Conservation (phyloP, 108 stramenopile genomes). For the Schizochytrium sp. region DNA sequence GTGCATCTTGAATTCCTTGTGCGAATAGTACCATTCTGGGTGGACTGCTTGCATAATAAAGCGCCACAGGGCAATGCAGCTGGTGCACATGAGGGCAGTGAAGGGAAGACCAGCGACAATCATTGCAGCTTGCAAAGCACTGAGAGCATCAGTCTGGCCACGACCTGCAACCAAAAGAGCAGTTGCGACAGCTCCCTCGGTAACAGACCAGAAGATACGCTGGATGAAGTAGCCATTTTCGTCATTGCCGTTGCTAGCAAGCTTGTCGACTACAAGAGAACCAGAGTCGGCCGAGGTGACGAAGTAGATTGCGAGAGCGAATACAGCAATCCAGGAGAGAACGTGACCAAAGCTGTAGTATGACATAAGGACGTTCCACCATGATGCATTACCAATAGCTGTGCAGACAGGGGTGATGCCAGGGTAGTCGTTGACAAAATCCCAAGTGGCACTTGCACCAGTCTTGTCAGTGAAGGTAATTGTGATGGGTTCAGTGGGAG, state of each 20-base stretch:
- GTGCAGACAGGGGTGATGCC: slow-evolving; percentile 33
- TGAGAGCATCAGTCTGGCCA: slow-evolving; percentile 70
- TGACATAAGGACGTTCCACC: slow-evolving; percentile 75
- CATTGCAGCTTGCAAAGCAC: slow-evolving; percentile 76
- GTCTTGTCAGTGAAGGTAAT: slow-evolving; percentile 13
- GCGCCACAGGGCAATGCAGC: not conserved
- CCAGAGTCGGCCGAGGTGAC: slow-evolving; percentile 81
- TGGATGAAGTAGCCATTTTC: slow-evolving; percentile 75
- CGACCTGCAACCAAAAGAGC: slow-evolving; percentile 74
- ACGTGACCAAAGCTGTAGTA: slow-evolving; percentile 75
- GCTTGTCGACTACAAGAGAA: slow-evolving; percentile 77
- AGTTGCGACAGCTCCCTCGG: slow-evolving; percentile 75
- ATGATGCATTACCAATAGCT: slow-evolving; percentile 60
- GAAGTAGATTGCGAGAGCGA: slow-evolving; percentile 75
- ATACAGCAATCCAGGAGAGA: slow-evolving; percentile 69
- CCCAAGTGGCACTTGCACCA: not conserved
- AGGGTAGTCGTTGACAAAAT: not conserved
- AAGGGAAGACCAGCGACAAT: slow-evolving; percentile 79
- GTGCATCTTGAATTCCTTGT: slow-evolving; percentile 40
- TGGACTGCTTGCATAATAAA: not conserved
- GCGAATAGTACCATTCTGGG: slow-evolving; percentile 1
- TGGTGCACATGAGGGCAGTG: slow-evolving; percentile 66
- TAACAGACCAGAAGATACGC: slow-evolving; percentile 81
- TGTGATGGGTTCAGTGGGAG: slow-evolving; percentile 26
- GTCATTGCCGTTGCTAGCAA: slow-evolving; percentile 74